phyloP scores from a whole-genome alignment of 176 grass and related monocot genomes.

The Sorghum bicolor region DNA sequence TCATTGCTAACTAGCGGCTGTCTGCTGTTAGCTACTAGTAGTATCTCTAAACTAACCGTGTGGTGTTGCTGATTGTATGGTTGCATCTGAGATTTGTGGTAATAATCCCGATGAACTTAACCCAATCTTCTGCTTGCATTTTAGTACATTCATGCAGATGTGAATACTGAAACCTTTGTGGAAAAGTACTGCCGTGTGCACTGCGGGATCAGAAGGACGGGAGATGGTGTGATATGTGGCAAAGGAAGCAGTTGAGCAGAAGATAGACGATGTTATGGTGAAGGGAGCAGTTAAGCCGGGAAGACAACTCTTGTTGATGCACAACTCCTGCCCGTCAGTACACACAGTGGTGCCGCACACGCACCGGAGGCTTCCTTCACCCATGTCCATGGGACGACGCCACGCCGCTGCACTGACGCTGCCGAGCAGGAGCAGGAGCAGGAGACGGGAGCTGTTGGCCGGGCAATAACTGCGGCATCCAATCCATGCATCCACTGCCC shows the following conservation, averaged over 20 bases:
- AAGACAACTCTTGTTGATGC: neutral
- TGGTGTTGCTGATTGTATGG: no score
- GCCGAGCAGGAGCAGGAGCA: no score
- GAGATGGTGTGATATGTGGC: neutral
- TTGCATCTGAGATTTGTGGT: no score
- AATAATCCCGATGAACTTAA: no score
- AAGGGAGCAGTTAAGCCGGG: neutral
- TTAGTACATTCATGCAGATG: no score
- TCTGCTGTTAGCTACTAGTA: neutral
- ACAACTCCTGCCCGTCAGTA: neutral
- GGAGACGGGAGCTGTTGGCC: slow-evolving; percentile 13
- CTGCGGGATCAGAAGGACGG: neutral
- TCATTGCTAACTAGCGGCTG: neutral
- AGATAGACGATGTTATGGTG: no score
- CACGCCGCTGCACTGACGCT: neutral
- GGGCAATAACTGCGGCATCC: slow-evolving; percentile 33
- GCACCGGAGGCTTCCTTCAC: neutral
- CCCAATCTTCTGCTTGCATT: no score
- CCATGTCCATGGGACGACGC: neutral
- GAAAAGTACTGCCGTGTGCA: neutral
- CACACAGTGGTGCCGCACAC: neutral
- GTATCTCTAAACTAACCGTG: neutral
- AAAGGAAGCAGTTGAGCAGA: slow-evolving; percentile 10
- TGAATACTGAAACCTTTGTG: neutral
- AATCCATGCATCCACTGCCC: no score